Conservation (phyloP, 768 basidiomycete species). For the Boletus tomentosulus region DNA sequence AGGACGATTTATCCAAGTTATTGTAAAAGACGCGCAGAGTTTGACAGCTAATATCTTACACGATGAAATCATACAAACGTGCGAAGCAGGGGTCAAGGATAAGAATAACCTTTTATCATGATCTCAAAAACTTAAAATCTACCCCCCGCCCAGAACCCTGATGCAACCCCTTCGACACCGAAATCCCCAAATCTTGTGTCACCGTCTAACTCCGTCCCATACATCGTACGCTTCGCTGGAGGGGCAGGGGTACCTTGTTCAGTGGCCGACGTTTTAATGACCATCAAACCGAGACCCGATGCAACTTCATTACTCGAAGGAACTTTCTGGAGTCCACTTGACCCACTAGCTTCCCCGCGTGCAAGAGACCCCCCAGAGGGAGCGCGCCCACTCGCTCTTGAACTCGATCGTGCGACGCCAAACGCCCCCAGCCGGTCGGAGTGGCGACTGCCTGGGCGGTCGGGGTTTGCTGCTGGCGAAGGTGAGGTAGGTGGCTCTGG, state of each 20-base stretch:
- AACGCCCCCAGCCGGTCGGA: slow-evolving; percentile 29
- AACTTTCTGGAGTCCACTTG: slow-evolving; percentile 25
- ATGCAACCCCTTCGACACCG: slow-evolving; percentile 73
- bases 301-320: slow-evolving; percentile 46
- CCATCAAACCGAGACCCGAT: slow-evolving; percentile 40
- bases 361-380: slow-evolving; percentile 24
- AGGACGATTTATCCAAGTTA: background rate
- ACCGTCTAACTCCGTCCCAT: slow-evolving; percentile 76
- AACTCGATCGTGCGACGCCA: slow-evolving; percentile 37
- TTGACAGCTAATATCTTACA: slow-evolving; percentile 19
- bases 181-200: slow-evolving; percentile 87
- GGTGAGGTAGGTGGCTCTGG: slow-evolving; percentile 34
- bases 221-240: slow-evolving; percentile 68
- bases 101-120: background rate
- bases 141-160: slow-evolving; percentile 60
- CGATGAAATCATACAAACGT: slow-evolving; percentile 13
- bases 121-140: slow-evolving; percentile 31
- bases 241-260: slow-evolving; percentile 40
- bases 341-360: slow-evolving; percentile 27
- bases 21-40: slow-evolving; percentile 1
- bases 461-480: slow-evolving; percentile 29
- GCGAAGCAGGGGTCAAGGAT: slow-evolving; percentile 6
- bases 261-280: slow-evolving; percentile 35
- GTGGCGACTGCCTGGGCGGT: slow-evolving; percentile 33
- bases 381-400: slow-evolving; percentile 30